A percentile compares a stretch with the other conserved stretches of the same genome.
Evolutionary conservation across 2,329 filamentous ascomycete genomes (phyloP).

Genomic region (Chaetomiaceae sp.): DNA sequence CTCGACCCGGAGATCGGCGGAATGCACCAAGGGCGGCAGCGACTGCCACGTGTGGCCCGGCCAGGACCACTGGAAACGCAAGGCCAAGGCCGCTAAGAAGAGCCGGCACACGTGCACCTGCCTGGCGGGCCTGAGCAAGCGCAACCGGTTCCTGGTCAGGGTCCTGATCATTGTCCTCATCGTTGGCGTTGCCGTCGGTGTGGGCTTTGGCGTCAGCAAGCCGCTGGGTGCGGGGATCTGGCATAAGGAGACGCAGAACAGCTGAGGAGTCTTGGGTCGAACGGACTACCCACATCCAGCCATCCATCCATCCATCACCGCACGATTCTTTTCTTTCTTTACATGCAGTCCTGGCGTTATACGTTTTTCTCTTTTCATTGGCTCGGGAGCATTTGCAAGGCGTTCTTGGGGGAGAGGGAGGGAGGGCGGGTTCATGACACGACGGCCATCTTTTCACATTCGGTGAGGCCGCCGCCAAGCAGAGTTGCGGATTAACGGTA

Average conservation of each 20-base stretch:
- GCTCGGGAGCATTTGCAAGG: conserved; percentile 19
- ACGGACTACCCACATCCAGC: no score
- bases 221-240: conserved; percentile 56
- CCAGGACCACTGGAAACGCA: conserved; percentile 55
- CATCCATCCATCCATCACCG: no score
- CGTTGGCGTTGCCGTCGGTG: conserved; percentile 26
- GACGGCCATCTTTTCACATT: not conserved
- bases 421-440: not conserved
- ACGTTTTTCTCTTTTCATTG: conserved; percentile 3
- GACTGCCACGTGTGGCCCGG: conserved; percentile 58
- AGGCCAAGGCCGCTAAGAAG: conserved; percentile 52
- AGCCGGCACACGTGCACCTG: conserved; percentile 48
- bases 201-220: conserved; percentile 59
- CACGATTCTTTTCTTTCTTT: no score
- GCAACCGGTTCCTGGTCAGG: conserved; percentile 51
- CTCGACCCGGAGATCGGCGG: conserved; percentile 33
- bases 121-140: conserved; percentile 49
- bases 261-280: not conserved
- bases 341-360: conserved; percentile 5
- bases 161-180: conserved; percentile 32
- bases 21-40: conserved; percentile 34
- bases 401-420: conserved; percentile 2
- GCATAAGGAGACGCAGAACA: conserved; percentile 32
- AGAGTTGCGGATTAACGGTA: not conserved
- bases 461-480: not conserved